Conservation (phyloP, 2,329 filamentous ascomycete species). For the Claviceps pazoutovae region DNA sequence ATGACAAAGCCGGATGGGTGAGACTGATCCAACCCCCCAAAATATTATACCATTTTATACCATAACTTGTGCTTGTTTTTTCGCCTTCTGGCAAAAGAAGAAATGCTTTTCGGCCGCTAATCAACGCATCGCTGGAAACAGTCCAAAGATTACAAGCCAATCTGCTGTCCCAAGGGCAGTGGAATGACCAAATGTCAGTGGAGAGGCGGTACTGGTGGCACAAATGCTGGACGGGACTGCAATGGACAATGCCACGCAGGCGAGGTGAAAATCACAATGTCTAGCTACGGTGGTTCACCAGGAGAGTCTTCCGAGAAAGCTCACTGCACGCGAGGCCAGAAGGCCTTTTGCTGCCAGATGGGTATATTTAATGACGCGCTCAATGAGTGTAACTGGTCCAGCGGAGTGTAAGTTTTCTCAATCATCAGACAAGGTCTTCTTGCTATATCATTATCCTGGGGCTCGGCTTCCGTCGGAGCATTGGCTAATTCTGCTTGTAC, state of each 20-base stretch:
- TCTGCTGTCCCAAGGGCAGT: slow-evolving; percentile 6
- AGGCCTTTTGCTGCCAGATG: slow-evolving; percentile 7
- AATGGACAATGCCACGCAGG: slow-evolving; percentile 8
- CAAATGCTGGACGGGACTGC: slow-evolving; percentile 3
- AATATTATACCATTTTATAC: no score
- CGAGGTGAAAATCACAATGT: slow-evolving; percentile 6
- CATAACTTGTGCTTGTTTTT: no score
- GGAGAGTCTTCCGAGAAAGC: not conserved
- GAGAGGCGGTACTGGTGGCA: slow-evolving; percentile 4
- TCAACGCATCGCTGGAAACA: not conserved
- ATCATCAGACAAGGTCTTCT: no score
- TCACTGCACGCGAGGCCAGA: slow-evolving; percentile 5
- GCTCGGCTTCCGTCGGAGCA: not conserved
- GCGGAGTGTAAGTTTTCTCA: not conserved
- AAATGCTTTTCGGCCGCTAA: not conserved
- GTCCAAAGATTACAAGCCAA: not conserved
- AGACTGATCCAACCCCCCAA: not conserved
- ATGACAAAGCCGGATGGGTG: not conserved
- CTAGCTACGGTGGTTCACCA: slow-evolving; percentile 1
- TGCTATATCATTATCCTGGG: no score
- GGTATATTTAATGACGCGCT: not conserved
- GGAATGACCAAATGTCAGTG: slow-evolving; percentile 5
- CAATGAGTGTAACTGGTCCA: not conserved
- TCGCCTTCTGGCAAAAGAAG: no score
- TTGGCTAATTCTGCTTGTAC: not conserved